Percentiles rank a stretch among this genome's conserved stretches.
These are phyloP conservation scores for Cenococcum geophilum DNA, from an alignment of 495 filamentous ascomycete species.

Conservation along the genomic window DNA sequence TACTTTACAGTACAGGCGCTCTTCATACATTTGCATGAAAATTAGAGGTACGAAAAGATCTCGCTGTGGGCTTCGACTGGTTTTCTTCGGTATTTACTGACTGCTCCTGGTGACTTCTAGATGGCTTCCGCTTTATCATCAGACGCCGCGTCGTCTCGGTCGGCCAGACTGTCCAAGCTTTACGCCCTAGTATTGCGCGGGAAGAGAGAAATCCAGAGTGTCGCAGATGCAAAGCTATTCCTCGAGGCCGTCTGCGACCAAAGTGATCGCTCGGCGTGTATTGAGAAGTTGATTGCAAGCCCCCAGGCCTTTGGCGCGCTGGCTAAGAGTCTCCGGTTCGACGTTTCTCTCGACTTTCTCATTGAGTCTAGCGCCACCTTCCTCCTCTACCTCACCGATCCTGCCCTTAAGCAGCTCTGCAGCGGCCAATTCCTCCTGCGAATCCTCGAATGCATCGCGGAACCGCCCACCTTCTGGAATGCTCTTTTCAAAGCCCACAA, in stretches of 20 bases:
- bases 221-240: slow-evolving; percentile 49
- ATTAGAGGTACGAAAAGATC: no score
- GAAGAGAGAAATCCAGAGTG: slow-evolving; percentile 19
- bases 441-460: slow-evolving; percentile 47
- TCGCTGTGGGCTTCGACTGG: no score
- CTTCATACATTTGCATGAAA: no score
- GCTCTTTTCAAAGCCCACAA: slow-evolving; percentile 45
- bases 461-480: slow-evolving; percentile 60
- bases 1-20: no score
- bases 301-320: slow-evolving; percentile 45
- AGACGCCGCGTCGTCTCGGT: slow-evolving; percentile 2
- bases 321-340: slow-evolving; percentile 45
- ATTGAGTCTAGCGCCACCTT: slow-evolving; percentile 32
- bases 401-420: slow-evolving; percentile 46
- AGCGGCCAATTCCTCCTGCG: slow-evolving; percentile 52
- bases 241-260: slow-evolving; percentile 54
- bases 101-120: not conserved
- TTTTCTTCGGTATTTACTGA: no score
- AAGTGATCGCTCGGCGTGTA: slow-evolving; percentile 44
- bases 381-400: slow-evolving; percentile 32
- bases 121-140: not conserved
- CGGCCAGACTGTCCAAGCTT: slow-evolving; percentile 14
- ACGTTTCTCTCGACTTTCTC: slow-evolving; percentile 48
- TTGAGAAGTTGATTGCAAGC: slow-evolving; percentile 52
- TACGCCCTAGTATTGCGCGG: slow-evolving; percentile 19